Percentiles rank a stretch among this genome's conserved stretches.
Conservation (phyloP, 2,329 filamentous ascomycete genomes). For the Colletotrichum falcatum region DNA sequence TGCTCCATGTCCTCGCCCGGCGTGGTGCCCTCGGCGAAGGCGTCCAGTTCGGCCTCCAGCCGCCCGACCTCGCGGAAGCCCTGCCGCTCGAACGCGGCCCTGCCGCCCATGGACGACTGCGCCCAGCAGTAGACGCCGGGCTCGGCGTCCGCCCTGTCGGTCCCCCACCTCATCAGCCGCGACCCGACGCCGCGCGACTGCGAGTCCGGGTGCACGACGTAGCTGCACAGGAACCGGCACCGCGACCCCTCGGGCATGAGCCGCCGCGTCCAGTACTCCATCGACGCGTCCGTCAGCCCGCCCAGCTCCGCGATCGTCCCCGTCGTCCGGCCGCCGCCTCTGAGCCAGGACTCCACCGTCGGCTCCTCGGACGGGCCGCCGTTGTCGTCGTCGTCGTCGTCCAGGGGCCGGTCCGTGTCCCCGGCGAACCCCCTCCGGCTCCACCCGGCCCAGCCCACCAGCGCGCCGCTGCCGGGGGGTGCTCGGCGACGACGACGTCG, state of each 20-base stretch:
- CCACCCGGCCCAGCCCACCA: slow-evolving; percentile 53
- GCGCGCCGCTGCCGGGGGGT: slow-evolving; percentile 44
- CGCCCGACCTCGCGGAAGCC: slow-evolving; percentile 45
- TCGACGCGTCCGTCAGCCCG: slow-evolving; percentile 47
- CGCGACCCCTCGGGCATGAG: slow-evolving; percentile 45
- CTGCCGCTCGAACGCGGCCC: slow-evolving; percentile 46
- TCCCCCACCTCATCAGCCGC: slow-evolving; percentile 50
- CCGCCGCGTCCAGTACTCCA: slow-evolving; percentile 46
- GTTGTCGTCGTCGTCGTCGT: slow-evolving; percentile 41
- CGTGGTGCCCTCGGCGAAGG: slow-evolving; percentile 1
- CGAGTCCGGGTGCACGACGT: slow-evolving; percentile 48
- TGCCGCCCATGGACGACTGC: slow-evolving; percentile 47
- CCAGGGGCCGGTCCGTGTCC: slow-evolving; percentile 42
- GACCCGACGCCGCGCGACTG: slow-evolving; percentile 51
- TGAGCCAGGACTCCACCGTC: neutral
- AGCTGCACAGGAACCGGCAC: slow-evolving; percentile 52
- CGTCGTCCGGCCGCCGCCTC: neutral
- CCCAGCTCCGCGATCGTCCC: slow-evolving; percentile 47
- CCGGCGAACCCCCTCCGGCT: slow-evolving; percentile 46
- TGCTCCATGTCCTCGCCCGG: slow-evolving; percentile 6
- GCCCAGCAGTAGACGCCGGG: slow-evolving; percentile 45
- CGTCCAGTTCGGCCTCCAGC: slow-evolving; percentile 21
- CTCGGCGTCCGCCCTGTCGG: slow-evolving; percentile 47
- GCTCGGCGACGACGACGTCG: slow-evolving; percentile 50
- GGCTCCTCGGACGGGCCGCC: slow-evolving; percentile 22